Conservation (phyloP, 176 grass and related monocot species). For the Lolium perenne region DNA sequence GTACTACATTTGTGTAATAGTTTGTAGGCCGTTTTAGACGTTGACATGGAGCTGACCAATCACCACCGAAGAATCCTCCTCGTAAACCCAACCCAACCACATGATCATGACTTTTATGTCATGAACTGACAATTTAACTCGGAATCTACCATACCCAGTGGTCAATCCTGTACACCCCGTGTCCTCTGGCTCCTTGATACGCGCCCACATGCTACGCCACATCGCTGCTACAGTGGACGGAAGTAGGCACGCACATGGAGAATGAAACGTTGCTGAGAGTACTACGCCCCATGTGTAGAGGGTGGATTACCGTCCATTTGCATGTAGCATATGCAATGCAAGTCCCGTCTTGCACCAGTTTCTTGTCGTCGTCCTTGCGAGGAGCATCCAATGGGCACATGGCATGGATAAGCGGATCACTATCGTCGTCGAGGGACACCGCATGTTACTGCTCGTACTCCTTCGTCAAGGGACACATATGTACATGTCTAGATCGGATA, state of each 20-base stretch:
- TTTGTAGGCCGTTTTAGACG: background rate
- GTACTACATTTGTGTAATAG: too few relatives aligned
- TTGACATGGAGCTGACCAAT: background rate
- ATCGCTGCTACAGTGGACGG: background rate
- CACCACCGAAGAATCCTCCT: constrained; percentile 31
- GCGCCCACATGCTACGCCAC: background rate
- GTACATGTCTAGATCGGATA: background rate
- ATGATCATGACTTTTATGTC: too few relatives aligned
- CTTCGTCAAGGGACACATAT: background rate
- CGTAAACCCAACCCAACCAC: background rate
- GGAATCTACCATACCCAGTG: background rate
- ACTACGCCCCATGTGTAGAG: background rate
- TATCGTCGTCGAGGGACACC: background rate
- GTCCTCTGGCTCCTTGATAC: constrained; percentile 14
- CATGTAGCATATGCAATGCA: background rate
- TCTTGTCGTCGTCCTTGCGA: constrained; percentile 31
- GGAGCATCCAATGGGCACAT: constrained; percentile 15
- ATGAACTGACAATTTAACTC: background rate
- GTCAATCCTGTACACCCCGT: background rate
- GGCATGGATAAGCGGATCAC: background rate
- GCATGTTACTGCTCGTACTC: constrained; percentile 26
- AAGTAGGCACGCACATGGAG: constrained; percentile 22
- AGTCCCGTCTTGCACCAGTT: background rate
- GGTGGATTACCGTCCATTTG: background rate
- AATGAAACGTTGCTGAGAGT: background rate